phyloP scores from a whole-genome alignment of 305 asterid genomes.

The Coffea humblotiana region DNA sequence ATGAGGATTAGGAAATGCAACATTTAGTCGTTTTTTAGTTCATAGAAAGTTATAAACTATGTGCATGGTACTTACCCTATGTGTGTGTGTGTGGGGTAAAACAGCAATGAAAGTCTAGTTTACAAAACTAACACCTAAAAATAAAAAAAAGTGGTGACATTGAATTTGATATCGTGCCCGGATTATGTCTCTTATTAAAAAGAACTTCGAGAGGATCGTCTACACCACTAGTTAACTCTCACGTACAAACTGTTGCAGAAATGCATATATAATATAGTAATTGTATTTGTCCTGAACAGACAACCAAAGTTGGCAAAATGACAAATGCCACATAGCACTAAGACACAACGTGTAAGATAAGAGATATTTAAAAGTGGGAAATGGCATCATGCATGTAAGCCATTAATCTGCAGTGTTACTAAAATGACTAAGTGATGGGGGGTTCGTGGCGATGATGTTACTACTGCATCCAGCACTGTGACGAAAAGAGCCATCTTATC shows the following conservation, averaged over 20 bases:
- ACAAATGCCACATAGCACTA: conserved; percentile 16
- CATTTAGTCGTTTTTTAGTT: no score
- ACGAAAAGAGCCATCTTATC: neutral
- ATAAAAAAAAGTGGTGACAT: no score
- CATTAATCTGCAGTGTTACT: neutral
- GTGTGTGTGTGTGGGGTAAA: no score
- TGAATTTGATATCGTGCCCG: no score
- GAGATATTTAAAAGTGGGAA: conserved; percentile 31
- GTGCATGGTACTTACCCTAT: no score
- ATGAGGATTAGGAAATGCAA: no score
- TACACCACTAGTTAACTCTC: neutral
- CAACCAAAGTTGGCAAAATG: conserved; percentile 19
- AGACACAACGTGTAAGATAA: conserved; percentile 7
- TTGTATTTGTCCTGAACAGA: conserved; percentile 10
- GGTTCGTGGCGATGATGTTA: neutral
- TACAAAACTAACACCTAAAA: no score
- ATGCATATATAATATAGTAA: neutral
- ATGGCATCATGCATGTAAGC: conserved; percentile 18
- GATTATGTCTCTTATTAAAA: no score
- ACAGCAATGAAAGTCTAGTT: no score
- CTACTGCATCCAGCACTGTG: conserved; percentile 8
- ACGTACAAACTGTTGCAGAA: neutral
- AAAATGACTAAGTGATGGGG: neutral
- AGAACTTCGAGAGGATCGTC: neutral
- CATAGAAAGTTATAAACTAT: no score